Evolutionary conservation across 768 basidiomycete genomes (phyloP).

Genomic region (Sarcomyxa edulis): DNA sequence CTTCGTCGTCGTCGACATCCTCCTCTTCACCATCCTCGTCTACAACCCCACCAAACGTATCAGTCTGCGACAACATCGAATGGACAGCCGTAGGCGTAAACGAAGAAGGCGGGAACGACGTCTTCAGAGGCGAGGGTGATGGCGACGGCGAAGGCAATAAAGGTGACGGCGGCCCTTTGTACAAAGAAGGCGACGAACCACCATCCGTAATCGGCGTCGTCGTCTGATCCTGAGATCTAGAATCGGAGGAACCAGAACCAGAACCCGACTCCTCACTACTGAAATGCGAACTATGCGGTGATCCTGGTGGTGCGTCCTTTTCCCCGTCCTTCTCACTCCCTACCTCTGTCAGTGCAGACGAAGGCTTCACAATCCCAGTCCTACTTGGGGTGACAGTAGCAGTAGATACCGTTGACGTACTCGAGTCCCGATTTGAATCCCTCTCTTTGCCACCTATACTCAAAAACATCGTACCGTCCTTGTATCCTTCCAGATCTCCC

Average conservation of each 20-base stretch:
- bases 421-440: conserved; percentile 36
- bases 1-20: conserved; percentile 15
- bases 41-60: conserved; percentile 32
- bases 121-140: conserved; percentile 20
- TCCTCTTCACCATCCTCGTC: conserved; percentile 11
- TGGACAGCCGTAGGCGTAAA: conserved; percentile 13
- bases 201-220: conserved; percentile 32
- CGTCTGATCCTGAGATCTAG: conserved; percentile 32
- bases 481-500: conserved; percentile 4
- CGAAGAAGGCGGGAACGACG: too few relatives aligned
- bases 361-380: too few relatives aligned
- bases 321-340: conserved; percentile 8
- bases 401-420: conserved; percentile 36
- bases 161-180: not conserved
- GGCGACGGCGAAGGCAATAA: conserved; percentile 20
- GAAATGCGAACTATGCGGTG: conserved; percentile 46
- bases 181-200: conserved; percentile 1
- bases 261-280: conserved; percentile 35
- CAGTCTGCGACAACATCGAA: conserved; percentile 23
- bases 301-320: conserved; percentile 15
- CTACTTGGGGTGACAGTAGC: conserved; percentile 40
- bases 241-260: conserved; percentile 30
- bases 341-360: too few relatives aligned
- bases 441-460: conserved; percentile 5
- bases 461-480: conserved; percentile 3